phyloP scores from a whole-genome alignment of 139 green algal species.

The Pseudopediastrum boryanum region DNA sequence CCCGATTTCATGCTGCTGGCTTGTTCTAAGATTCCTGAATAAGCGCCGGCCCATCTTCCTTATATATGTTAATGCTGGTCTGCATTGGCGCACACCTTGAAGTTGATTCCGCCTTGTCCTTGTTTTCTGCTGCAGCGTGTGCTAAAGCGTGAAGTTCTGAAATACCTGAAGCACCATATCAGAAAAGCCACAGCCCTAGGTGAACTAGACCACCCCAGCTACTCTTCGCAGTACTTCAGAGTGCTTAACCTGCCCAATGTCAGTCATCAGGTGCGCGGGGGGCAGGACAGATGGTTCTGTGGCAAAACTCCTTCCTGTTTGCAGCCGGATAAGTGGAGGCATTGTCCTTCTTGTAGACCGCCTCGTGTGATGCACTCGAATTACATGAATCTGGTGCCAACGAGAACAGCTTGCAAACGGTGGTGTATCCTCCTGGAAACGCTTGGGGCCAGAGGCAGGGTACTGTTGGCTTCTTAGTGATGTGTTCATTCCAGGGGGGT shows the following conservation, averaged over 20 bases:
- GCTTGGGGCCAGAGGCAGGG: no score
- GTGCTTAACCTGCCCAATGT: slow-evolving; percentile 70
- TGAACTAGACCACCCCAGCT: slow-evolving; percentile 75
- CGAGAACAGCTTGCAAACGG: no score
- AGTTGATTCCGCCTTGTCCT: neutral
- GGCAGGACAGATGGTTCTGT: no score
- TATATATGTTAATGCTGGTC: neutral
- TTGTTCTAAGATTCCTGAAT: neutral
- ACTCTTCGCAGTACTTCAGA: slow-evolving; percentile 64
- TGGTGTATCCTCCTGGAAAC: no score
- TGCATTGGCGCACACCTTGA: neutral
- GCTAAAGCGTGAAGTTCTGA: slow-evolving; percentile 58
- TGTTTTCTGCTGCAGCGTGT: slow-evolving; percentile 48
- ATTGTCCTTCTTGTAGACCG: no score
- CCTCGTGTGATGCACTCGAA: no score
- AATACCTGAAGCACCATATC: slow-evolving; percentile 55
- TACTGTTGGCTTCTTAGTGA: no score
- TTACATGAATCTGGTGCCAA: no score
- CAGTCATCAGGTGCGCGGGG: slow-evolving; percentile 62
- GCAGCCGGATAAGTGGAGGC: no score
- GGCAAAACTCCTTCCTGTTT: no score
- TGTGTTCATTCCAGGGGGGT: no score
- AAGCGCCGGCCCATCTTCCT: neutral
- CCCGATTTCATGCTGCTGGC: neutral
- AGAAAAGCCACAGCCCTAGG: slow-evolving; percentile 56